Base-by-base conservation (phyloP, 768 basidiomycete genomes). In the Xerocomus spinulosus region DNA sequence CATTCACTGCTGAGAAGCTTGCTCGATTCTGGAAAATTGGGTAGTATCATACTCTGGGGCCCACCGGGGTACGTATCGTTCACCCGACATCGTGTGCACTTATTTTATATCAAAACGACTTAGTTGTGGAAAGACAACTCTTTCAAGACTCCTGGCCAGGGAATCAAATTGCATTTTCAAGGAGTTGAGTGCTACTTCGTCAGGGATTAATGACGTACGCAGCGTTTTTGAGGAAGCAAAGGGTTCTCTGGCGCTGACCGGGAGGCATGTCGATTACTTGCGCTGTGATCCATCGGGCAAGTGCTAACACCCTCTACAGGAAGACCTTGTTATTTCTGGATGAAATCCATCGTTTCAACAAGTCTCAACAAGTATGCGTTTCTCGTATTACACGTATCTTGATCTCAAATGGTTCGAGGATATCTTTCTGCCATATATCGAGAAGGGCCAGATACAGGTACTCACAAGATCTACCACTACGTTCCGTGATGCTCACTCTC, bases 261-360 rank as follows among this genome's bases (percentile, higher is more conserved):
- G 85, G 53, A 77, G 79, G 85, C 79, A 51, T 34, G 70, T 2
- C 4, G 9, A 35, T 49, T 13, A 21, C 28, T 25, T 25, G 12
- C 47, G 13, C 15, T 20, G 12, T 24, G 5, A 8, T 47, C 9
- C n/a, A n/a, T n/a, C n/a, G n/a, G n/a, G n/a, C n/a, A 37, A 46
- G 42, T 61, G 21, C 42, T 56, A 28, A 21, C 41, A 58, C 33
- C 29, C 45, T 14, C 29, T 14, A 21, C 26, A 88, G 85, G 56
- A 75, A 76, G 53, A 92, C 89, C 0, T 69, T 88, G 23, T 59
- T 92, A 13, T 92, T 92, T 65, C 65, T 92, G 46, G 91, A 93
- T 56, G 90, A 92, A 65, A 81, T 92, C 13, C 90, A 91, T 67
- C 80, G 87, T 0, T 88, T 87, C 59, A 85, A 79, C 60, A 83